Evolutionary conservation across 2,329 filamentous ascomycete species (phyloP).

Genomic region (Elsinoe batatas): DNA sequence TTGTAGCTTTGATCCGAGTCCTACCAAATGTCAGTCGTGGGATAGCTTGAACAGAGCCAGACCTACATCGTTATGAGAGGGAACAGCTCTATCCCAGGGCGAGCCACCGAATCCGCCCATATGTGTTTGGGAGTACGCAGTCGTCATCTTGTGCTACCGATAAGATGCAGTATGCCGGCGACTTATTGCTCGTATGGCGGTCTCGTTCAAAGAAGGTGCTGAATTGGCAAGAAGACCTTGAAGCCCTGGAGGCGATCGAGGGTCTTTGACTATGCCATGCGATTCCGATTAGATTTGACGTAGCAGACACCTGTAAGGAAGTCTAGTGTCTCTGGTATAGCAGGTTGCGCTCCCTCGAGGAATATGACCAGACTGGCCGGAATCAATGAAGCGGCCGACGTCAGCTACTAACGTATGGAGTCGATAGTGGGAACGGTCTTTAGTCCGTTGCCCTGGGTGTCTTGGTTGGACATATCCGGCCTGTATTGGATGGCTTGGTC

Average conservation of each 20-base stretch:
- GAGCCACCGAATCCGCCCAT: background rate
- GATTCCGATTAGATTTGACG: background rate
- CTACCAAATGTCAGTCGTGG: background rate
- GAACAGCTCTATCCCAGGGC: conserved; percentile 4
- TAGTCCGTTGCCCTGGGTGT: too few relatives aligned
- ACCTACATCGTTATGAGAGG: background rate
- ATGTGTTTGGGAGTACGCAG: background rate
- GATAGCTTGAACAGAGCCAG: background rate
- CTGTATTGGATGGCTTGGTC: too few relatives aligned
- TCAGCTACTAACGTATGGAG: background rate
- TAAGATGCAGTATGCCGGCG: too few relatives aligned
- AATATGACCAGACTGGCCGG: background rate
- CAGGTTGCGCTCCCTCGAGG: background rate
- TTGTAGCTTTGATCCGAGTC: conserved; percentile 2
- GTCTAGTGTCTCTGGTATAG: background rate
- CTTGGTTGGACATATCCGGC: too few relatives aligned
- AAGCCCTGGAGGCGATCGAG: background rate
- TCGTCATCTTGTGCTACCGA: background rate
- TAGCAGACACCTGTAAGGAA: background rate
- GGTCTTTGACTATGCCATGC: background rate
- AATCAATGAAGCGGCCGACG: background rate
- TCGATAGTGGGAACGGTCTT: conserved; percentile 3
- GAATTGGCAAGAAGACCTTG: background rate
- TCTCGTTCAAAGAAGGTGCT: too few relatives aligned
- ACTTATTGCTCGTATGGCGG: too few relatives aligned